Conservation (phyloP, 306 rosid species). For the Prunus mume region DNA sequence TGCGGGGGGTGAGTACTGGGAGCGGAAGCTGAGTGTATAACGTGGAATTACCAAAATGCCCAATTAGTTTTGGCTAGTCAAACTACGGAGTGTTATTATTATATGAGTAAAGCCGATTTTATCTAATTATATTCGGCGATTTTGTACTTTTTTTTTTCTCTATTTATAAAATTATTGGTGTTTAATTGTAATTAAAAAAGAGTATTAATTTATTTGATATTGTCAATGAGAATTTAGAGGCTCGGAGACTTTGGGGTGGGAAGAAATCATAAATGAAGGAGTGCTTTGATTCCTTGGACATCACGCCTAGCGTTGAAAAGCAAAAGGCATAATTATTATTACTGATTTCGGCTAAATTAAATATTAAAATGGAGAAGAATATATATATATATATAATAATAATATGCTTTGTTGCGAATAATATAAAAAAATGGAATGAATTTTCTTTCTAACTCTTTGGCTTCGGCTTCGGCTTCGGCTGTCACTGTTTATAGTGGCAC, state of each 20-base stretch:
- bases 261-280: neutral
- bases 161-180: neutral
- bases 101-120: constrained; percentile 8
- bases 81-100: constrained; percentile 26
- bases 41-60: constrained; percentile 21
- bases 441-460: neutral
- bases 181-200: constrained; percentile 18
- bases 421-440: neutral
- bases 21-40: too few relatives aligned
- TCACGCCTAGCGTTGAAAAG: constrained; percentile 16
- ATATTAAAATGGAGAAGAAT: neutral
- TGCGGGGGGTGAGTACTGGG: neutral
- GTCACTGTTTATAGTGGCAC: neutral
- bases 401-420: too few relatives aligned
- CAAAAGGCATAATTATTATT: neutral
- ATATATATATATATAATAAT: too few relatives aligned
- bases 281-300: constrained; percentile 7
- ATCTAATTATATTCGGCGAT: constrained; percentile 29
- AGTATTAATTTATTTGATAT: neutral
- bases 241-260: neutral
- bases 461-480: neutral
- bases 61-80: neutral
- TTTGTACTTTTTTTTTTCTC: neutral
- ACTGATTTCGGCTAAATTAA: neutral
- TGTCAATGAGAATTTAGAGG: neutral